phyloP scores from a whole-genome alignment of 192 early-diverging fungal species.

The Podochytrium sp. region DNA sequence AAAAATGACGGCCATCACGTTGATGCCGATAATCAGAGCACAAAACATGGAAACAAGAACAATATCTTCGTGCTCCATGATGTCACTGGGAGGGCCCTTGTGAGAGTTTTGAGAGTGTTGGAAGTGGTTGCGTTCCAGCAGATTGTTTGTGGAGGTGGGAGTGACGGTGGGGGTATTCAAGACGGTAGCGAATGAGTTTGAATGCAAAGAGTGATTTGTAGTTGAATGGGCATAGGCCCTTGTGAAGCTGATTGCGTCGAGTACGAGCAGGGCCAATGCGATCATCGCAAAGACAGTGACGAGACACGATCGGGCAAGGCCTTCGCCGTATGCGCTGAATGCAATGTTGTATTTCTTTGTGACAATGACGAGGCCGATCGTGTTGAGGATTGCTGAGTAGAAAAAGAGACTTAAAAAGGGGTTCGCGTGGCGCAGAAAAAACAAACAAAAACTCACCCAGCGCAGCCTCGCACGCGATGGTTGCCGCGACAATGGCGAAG shows the following conservation, averaged over 20 bases:
- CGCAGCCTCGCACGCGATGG: no score
- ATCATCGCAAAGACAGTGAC: not conserved
- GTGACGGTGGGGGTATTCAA: not conserved
- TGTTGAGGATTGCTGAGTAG: not conserved
- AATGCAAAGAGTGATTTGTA: not conserved
- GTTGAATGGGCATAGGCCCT: not conserved
- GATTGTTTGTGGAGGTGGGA: not conserved
- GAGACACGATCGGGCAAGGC: constrained; percentile 16
- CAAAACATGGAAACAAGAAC: not conserved
- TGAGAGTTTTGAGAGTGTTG: not conserved
- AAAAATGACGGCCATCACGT: constrained; percentile 3
- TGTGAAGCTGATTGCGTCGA: not conserved
- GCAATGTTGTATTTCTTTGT: not conserved
- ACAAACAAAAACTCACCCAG: no score
- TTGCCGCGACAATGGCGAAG: no score
- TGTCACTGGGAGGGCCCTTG: constrained; percentile 2
- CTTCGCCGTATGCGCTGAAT: constrained; percentile 18
- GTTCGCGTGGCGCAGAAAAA: not conserved
- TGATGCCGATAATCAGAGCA: constrained; percentile 9
- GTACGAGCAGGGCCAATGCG: not conserved
- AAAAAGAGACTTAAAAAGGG: not conserved
- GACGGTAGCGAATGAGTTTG: not conserved
- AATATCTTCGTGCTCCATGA: constrained; percentile 9
- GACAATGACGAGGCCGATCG: not conserved
- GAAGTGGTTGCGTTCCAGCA: not conserved